phyloP scores from a whole-genome alignment of 2,329 filamentous ascomycete genomes.

The Lizonia empirigonia region DNA sequence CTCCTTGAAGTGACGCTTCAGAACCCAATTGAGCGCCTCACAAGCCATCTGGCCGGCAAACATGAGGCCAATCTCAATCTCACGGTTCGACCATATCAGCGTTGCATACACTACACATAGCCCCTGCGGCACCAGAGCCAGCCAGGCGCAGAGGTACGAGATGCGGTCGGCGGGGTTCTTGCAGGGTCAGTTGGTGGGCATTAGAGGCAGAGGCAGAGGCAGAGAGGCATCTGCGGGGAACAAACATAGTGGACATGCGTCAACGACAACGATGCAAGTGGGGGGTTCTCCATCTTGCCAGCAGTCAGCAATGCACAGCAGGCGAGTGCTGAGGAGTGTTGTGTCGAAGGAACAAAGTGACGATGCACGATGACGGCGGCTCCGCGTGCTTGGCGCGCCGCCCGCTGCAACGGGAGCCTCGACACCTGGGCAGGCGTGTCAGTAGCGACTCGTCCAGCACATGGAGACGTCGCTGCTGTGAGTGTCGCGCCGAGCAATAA shows the following conservation, averaged over 20 bases:
- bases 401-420: background rate
- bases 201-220: conserved; percentile 10
- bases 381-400: conserved; percentile 1
- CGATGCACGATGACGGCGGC: background rate
- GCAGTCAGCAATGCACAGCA: background rate
- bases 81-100: conserved; percentile 87
- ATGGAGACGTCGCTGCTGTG: background rate
- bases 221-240: no score
- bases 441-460: background rate
- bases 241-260: conserved; percentile 95
- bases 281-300: conserved; percentile 55
- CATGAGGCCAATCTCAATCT: conserved; percentile 86
- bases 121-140: conserved; percentile 90
- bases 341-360: background rate
- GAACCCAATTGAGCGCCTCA: conserved; percentile 84
- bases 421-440: background rate
- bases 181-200: conserved; percentile 29
- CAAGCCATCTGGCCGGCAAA: conserved; percentile 90
- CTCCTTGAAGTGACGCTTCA: conserved; percentile 92
- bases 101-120: conserved; percentile 90
- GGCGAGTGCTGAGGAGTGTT: background rate
- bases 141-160: conserved; percentile 89
- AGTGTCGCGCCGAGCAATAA: background rate
- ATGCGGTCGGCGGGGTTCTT: conserved; percentile 85
- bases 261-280: conserved; percentile 86